Evolutionary conservation across 805 yeast genomes (phyloP).

Genomic region (Teunomyces pallodes): DNA sequence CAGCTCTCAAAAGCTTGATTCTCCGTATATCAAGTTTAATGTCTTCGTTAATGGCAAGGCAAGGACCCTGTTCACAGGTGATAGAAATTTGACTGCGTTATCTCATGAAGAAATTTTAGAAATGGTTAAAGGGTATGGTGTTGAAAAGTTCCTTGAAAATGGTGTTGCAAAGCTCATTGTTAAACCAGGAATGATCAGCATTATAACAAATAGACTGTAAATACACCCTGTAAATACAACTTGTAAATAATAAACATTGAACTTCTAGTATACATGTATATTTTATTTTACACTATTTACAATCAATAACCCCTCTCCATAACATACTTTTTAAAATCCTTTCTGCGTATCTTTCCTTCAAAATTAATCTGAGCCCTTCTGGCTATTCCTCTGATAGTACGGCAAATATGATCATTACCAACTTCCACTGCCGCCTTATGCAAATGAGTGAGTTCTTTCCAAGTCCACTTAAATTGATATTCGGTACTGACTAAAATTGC

Average conservation of each 20-base stretch:
- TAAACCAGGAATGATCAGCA: constrained; percentile 49
- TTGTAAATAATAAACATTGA: constrained; percentile 5
- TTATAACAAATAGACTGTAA: constrained; percentile 26
- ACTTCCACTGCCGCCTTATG: constrained; percentile 29
- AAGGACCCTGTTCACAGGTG: constrained; percentile 44
- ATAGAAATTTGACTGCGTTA: constrained; percentile 33
- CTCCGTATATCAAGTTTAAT: constrained; percentile 43
- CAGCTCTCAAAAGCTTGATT: constrained; percentile 31
- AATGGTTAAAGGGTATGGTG: constrained; percentile 18
- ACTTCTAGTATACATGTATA: constrained; percentile 5
- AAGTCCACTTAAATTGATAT: constrained; percentile 68
- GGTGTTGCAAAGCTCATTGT: constrained; percentile 51
- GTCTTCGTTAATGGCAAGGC: constrained; percentile 76
- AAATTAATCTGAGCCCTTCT: constrained; percentile 33
- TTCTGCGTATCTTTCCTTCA: constrained; percentile 39
- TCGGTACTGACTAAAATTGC: constrained; percentile 65
- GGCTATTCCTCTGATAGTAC: constrained; percentile 32
- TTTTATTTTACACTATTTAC: constrained; percentile 10
- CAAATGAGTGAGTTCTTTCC: constrained; percentile 32
- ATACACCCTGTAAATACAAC: constrained; percentile 7
- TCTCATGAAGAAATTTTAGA: constrained; percentile 35
- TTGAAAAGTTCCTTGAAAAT: neutral
- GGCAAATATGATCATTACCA: constrained; percentile 29
- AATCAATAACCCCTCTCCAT: constrained; percentile 31
- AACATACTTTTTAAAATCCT: constrained; percentile 31